These are phyloP conservation scores for Brassica juncea DNA, from an alignment of 345 rosid species.

Conservation along the genomic window DNA sequence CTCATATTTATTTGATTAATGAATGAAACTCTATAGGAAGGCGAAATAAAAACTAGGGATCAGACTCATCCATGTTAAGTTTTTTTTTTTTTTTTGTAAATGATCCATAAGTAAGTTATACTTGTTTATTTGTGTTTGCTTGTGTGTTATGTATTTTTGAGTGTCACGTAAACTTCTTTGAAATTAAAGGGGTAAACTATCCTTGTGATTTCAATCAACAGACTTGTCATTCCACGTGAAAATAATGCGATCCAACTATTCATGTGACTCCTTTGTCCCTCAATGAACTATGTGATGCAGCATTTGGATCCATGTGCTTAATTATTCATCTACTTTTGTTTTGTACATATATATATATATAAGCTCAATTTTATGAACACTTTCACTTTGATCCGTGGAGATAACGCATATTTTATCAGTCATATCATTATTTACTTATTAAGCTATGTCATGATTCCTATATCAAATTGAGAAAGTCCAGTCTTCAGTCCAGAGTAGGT, in stretches of 20 bases:
- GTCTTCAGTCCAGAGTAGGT: not conserved
- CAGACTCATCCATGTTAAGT: no score
- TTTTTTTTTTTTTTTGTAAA: not conserved
- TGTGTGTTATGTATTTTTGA: not conserved
- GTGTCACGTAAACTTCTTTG: not conserved
- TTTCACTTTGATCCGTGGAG: conserved; percentile 5
- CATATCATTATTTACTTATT: not conserved
- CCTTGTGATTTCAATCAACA: conserved; percentile 4
- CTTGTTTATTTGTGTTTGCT: not conserved
- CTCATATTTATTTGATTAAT: not conserved
- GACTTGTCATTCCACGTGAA: conserved; percentile 31
- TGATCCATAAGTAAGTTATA: not conserved
- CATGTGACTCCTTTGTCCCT: conserved; percentile 30
- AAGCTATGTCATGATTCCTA: not conserved
- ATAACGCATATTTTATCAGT: not conserved
- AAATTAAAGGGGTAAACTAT: not conserved
- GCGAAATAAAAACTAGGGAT: no score
- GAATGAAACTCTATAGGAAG: not conserved
- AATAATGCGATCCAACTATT: conserved; percentile 33
- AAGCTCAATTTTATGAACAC: conserved; percentile 1
- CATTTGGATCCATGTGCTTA: conserved; percentile 23
- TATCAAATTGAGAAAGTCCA: not conserved
- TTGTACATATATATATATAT: not conserved
- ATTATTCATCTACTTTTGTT: conserved; percentile 19
- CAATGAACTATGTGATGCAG: conserved; percentile 22